Evolutionary conservation across 148 eudicot genomes (phyloP).

Genomic region (Amaranthus cruentus): DNA sequence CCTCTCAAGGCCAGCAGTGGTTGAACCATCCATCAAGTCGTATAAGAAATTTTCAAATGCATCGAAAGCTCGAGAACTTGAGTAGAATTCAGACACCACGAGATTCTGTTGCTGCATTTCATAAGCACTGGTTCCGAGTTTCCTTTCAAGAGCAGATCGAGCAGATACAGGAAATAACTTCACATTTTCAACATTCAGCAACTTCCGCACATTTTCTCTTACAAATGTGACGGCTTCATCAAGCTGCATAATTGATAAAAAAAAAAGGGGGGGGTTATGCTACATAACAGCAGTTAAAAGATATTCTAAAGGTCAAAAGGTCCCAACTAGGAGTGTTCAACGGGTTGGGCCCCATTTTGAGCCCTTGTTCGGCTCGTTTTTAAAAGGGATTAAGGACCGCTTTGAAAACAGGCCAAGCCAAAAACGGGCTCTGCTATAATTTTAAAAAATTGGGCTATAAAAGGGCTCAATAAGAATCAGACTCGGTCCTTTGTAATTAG

Average conservation of each 20-base stretch:
- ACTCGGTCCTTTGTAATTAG: too few species aligned
- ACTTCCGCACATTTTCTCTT: constrained; percentile 59
- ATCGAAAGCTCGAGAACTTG: constrained; percentile 42
- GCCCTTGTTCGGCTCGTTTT: too few species aligned
- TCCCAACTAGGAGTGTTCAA: too few species aligned
- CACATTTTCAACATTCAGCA: constrained; percentile 68
- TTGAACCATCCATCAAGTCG: constrained; percentile 74
- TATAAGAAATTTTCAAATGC: constrained; percentile 72
- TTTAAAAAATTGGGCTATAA: too few species aligned
- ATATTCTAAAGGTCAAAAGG: too few species aligned
- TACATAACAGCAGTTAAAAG: not conserved
- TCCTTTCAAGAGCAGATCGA: constrained; percentile 74
- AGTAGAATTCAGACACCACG: constrained; percentile 22
- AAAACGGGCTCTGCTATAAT: too few species aligned
- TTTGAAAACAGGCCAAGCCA: too few species aligned
- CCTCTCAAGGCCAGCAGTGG: constrained; percentile 82
- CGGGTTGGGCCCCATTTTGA: too few species aligned
- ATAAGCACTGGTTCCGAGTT: constrained; percentile 42
- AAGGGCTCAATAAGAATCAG: too few species aligned
- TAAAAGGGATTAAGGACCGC: too few species aligned
- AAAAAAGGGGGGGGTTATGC: not conserved
- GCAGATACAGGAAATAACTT: constrained; percentile 85
- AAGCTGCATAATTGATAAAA: constrained; percentile 48
- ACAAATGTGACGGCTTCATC: constrained; percentile 80
- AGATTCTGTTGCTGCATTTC: constrained; percentile 27